Base-by-base conservation (phyloP, 139 green algal species). In the Chlamydomonas applanata region DNA sequence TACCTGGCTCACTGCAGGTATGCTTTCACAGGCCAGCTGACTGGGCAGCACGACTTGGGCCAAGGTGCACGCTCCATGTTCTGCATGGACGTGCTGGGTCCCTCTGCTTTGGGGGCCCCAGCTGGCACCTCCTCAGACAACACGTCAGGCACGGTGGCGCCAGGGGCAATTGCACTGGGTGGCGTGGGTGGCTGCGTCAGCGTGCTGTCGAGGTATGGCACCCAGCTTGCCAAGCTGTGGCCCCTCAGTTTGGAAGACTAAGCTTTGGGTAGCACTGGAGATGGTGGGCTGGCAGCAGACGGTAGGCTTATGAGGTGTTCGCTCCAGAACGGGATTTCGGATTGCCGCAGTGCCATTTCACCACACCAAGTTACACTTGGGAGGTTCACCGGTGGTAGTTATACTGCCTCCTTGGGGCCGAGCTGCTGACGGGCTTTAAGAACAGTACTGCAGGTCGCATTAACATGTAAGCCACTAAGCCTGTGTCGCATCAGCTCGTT, bases 181-280 rank as follows among this genome's bases (percentile, higher is more conserved):
- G 74, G 74, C 9, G 25, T 24, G 7, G 56, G 67, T 1, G 74
- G 34, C 0, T 20, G n/a, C 24, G 36, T 74, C 32, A 56, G 69
- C 34, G 9, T 80, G 40, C 29, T 80, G 56, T 74, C 65, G 9
- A 33, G 35, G 29, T 80, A 74, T 46, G 74, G 74, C 19, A 35
- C 33, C 5, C 33, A 69, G 62, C 62, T 69, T 5, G 62, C 33
- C 3, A 30, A 2, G 4, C 2, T 69, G 32, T 53, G 35, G n/a
- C 59, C 59, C 34, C 17, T 29, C 24, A 40, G 25, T 35, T 35
- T 66, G 59, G 59, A 49, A 11, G 40, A 49, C 11, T 49, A 11
- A 49, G 40, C n/a, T n/a, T n/a, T n/a, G n/a, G n/a, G n/a, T n/a
- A n/a, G n/a, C n/a, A n/a, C n/a, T n/a, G n/a, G n/a, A n/a, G n/a